A percentile compares a stretch with the other conserved stretches of the same genome.
These are phyloP conservation scores for Mycena venus DNA, from an alignment of 768 basidiomycete genomes.

Conservation along the genomic window DNA sequence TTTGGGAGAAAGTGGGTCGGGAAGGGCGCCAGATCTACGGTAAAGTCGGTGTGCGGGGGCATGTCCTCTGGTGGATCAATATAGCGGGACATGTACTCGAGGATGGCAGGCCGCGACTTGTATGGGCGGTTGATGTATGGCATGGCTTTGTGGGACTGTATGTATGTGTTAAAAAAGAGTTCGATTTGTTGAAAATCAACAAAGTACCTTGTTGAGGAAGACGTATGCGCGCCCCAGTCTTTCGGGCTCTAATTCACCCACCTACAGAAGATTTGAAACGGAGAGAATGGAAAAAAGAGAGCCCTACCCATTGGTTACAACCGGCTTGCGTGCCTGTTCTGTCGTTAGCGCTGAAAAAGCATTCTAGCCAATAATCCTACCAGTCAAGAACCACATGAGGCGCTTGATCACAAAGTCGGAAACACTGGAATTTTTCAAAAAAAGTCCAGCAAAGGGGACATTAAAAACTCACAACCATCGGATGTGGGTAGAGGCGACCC, in stretches of 20 bases:
- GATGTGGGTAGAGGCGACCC: slow-evolving; percentile 67
- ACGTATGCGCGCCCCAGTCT: slow-evolving; percentile 73
- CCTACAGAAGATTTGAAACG: slow-evolving; percentile 40
- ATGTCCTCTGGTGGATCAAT: slow-evolving; percentile 67
- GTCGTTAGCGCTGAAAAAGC: slow-evolving; percentile 45
- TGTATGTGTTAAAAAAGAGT: background rate
- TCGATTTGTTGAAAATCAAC: background rate
- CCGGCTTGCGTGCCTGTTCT: slow-evolving; percentile 64
- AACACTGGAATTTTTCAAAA: slow-evolving; percentile 41
- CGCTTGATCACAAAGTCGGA: slow-evolving; percentile 72
- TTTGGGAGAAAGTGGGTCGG: slow-evolving; percentile 57
- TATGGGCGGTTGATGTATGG: slow-evolving; percentile 73
- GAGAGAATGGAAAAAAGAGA: background rate
- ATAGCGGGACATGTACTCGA: slow-evolving; percentile 67
- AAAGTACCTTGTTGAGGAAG: slow-evolving; percentile 68
- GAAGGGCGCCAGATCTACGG: slow-evolving; percentile 70
- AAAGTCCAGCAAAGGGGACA: background rate
- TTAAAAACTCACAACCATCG: slow-evolving; percentile 65
- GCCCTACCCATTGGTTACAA: slow-evolving; percentile 70
- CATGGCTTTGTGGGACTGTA: slow-evolving; percentile 69
- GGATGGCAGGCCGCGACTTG: slow-evolving; percentile 54
- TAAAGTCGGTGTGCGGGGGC: slow-evolving; percentile 57
- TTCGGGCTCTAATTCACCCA: slow-evolving; percentile 66
- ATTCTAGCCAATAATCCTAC: slow-evolving; percentile 42
- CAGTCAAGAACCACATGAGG: slow-evolving; percentile 72